Evolutionary conservation across 176 grass and related monocot genomes (phyloP).

Genomic region (sorghum (Sorghum bicolor)): DNA sequence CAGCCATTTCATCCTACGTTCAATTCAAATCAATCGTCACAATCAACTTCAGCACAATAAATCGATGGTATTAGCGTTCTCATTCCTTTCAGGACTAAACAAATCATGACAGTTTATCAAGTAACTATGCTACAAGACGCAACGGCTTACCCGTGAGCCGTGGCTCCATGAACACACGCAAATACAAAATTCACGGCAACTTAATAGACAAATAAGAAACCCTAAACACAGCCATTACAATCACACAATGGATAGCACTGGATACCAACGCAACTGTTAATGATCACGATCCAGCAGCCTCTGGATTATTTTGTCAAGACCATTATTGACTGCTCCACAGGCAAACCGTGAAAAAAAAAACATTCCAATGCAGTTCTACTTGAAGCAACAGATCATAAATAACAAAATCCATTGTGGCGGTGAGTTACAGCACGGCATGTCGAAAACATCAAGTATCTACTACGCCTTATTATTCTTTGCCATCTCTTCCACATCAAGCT

Average conservation of each 20-base stretch:
- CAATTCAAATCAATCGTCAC: background rate
- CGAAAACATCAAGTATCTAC: constrained; percentile 40
- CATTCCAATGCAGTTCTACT: constrained; percentile 3
- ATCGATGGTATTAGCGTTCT: background rate
- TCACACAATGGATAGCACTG: background rate
- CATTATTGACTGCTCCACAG: constrained; percentile 30
- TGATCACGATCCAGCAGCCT: background rate
- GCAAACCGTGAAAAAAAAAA: background rate
- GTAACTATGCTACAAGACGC: background rate
- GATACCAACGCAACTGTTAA: background rate
- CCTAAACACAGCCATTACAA: background rate
- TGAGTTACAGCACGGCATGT: constrained; percentile 7
- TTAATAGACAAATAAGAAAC: background rate
- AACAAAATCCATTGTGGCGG: constrained; percentile 9
- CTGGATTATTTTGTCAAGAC: constrained; percentile 24
- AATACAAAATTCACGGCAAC: background rate
- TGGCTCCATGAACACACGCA: background rate
- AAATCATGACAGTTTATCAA: background rate
- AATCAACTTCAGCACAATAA: background rate
- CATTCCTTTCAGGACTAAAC: background rate
- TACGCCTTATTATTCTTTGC: constrained; percentile 72
- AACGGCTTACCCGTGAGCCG: background rate
- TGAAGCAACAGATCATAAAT: background rate
- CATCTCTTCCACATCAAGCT: constrained; percentile 95
- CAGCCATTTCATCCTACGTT: background rate